Base-by-base conservation (phyloP, 257 asterid genomes). In the Coffea eugenioides region DNA sequence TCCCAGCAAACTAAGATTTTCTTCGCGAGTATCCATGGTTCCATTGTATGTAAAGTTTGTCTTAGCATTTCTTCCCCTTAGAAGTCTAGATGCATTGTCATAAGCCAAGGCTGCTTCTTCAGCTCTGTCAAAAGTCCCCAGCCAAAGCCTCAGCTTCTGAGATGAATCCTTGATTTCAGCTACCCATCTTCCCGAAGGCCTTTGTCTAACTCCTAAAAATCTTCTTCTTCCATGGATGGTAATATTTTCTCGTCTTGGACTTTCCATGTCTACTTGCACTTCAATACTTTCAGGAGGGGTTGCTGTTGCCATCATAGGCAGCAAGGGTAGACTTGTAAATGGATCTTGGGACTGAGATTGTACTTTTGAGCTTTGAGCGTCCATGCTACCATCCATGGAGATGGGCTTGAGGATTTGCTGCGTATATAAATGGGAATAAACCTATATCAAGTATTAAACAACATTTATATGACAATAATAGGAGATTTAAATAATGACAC, bases 31-130 rank as follows among this genome's bases (percentile, higher is more conserved):
- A 23, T 23, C 78, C 75, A 70, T 39, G 65, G 46, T 21, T 59
- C 54, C 77, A 16, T 71, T 76, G 23, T 82, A 79, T 16, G 72
- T 79, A 74, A 86, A 86, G 69, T 86, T 86, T 45, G 89, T 86
- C 78, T 81, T 83, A 0, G 89, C 85, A 23, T 83, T 86, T 83
- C 72, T 81, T 27, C 89, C 89, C 11, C 87, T 57, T 21, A 86
- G 69, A 0, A 83, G 57, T 48, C 87, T 70, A 36, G 89, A 85
- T 23, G 89, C 89, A 21, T 59, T 75, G 31, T 86, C 89, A 65
- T 86, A 86, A n/a, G 87, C 89, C 71, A 77, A 25, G 76, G 87
- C 89, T 7, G 89, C 89, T 78, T 86, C 87, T 66, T 85, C 88
- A 14, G 86, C 83, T 12, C 20, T 77, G 62, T 85, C 83, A 34